A percentile compares a stretch with the other conserved stretches of the same genome.
Conservation (phyloP, 2,329 filamentous ascomycete species). For the Fusarium buxicola region DNA sequence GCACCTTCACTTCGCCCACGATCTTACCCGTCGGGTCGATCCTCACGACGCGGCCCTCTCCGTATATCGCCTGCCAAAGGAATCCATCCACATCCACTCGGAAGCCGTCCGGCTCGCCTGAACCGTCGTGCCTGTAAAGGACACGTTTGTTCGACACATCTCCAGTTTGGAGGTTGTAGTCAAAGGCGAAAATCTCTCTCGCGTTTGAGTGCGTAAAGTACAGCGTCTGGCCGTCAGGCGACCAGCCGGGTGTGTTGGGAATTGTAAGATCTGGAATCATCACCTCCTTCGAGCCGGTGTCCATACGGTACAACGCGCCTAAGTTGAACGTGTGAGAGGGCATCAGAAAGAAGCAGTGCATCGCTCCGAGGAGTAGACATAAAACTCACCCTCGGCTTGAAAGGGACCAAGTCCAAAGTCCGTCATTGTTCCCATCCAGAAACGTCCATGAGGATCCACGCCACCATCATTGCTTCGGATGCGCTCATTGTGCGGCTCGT, state of each 20-base stretch:
- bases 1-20: constrained; percentile 79
- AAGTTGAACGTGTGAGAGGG: constrained; percentile 29
- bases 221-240: constrained; percentile 75
- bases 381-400: constrained; percentile 65
- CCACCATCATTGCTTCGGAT: constrained; percentile 84
- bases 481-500: constrained; percentile 59
- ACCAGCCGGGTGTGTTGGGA: constrained; percentile 89
- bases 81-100: constrained; percentile 86
- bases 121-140: constrained; percentile 76
- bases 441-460: constrained; percentile 81
- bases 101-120: constrained; percentile 84
- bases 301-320: constrained; percentile 81
- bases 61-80: constrained; percentile 90
- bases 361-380: background rate
- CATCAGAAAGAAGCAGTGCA: background rate
- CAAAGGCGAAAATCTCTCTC: constrained; percentile 77
- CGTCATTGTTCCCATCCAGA: constrained; percentile 90
- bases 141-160: constrained; percentile 74
- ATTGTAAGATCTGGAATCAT: constrained; percentile 76
- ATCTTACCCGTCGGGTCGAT: constrained; percentile 77
- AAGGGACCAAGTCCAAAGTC: constrained; percentile 71
- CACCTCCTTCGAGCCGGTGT: constrained; percentile 67
- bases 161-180: constrained; percentile 75
- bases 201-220: constrained; percentile 86
- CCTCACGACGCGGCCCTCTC: constrained; percentile 78